Conservation (phyloP, 176 grass and related monocot species). For the Musa troglodytarum region DNA sequence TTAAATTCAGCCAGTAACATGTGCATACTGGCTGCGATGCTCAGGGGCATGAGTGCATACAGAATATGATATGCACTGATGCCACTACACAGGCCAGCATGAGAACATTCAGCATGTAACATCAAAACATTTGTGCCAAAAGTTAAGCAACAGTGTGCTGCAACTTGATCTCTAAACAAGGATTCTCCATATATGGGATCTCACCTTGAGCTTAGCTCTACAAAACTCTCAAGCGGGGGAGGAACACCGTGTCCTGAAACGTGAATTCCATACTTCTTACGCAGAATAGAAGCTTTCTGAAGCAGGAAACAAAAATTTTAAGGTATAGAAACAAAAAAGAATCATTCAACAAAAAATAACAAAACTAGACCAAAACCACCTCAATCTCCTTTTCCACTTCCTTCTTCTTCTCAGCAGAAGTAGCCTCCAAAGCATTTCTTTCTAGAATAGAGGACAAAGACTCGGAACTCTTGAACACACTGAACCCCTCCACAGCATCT, state of each 20-base stretch:
- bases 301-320: background rate
- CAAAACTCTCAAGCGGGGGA: slow-evolving; percentile 64
- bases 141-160: too few relatives aligned
- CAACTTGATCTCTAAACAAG: too few relatives aligned
- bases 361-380: slow-evolving; percentile 30
- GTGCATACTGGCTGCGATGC: background rate
- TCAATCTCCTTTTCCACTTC: slow-evolving; percentile 66
- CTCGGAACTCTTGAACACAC: slow-evolving; percentile 55
- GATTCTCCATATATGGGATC: background rate
- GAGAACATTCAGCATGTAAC: background rate
- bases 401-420: slow-evolving; percentile 36
- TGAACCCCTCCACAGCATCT: slow-evolving; percentile 72
- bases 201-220: slow-evolving; percentile 68
- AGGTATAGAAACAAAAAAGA: background rate
- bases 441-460: slow-evolving; percentile 18
- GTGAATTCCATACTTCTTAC: slow-evolving; percentile 73
- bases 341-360: background rate
- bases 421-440: slow-evolving; percentile 20
- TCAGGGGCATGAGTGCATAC: too few relatives aligned
- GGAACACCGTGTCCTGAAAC: slow-evolving; percentile 80
- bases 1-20: background rate
- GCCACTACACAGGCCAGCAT: background rate
- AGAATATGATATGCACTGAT: too few relatives aligned
- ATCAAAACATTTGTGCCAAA: background rate
- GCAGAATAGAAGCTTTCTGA: slow-evolving; percentile 58